A percentile compares a stretch with the other conserved stretches of the same genome.
These are phyloP conservation scores for Balakata baccata DNA, from an alignment of 345 rosid genomes.

Conservation along the genomic window DNA sequence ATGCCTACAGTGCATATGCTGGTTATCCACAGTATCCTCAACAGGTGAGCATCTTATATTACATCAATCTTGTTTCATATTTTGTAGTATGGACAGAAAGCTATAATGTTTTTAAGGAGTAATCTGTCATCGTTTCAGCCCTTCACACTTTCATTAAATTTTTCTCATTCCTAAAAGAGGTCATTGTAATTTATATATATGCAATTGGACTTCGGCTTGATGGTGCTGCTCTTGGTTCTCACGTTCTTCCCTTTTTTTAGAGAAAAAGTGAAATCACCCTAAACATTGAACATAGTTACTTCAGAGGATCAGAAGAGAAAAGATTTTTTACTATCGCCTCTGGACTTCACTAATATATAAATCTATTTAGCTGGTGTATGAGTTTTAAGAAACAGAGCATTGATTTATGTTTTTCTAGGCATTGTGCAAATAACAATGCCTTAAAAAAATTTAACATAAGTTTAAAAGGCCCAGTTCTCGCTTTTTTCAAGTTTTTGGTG, in stretches of 20 bases:
- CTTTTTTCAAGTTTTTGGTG: neutral
- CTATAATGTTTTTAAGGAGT: neutral
- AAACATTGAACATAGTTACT: neutral
- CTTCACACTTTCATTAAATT: neutral
- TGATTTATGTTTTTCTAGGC: neutral
- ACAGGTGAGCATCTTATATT: constrained; percentile 39
- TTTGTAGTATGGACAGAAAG: neutral
- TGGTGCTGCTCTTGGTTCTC: neutral
- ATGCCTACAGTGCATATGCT: constrained; percentile 81
- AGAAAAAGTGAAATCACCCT: neutral
- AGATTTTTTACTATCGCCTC: neutral
- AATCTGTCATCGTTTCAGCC: neutral
- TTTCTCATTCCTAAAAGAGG: neutral
- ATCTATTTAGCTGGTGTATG: neutral
- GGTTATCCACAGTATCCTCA: constrained; percentile 88
- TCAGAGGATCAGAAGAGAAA: neutral
- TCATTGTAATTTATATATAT: neutral
- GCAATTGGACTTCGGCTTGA: neutral
- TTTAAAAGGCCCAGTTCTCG: neutral
- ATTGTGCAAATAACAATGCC: neutral
- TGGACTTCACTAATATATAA: neutral
- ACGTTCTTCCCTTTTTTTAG: neutral
- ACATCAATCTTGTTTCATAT: neutral
- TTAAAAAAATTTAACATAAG: neutral
- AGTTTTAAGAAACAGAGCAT: neutral